phyloP scores from a whole-genome alignment of 2,329 filamentous ascomycete species.

The Aspergillus fischeri region DNA sequence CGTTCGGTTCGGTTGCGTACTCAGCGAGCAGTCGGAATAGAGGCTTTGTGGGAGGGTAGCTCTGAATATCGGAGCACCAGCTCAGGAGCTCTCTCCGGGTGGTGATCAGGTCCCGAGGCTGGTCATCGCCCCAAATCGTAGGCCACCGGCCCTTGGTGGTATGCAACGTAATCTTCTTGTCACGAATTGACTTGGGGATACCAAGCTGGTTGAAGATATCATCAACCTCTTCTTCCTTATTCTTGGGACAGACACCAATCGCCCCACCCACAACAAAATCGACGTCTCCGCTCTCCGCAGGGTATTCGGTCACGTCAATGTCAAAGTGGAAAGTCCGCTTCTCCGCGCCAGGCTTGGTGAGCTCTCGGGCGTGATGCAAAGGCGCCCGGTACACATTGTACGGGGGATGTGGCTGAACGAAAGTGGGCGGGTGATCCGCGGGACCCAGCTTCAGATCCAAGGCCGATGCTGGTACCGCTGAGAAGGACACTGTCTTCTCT shows the following conservation, averaged over 20 bases:
- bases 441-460: slow-evolving; percentile 33
- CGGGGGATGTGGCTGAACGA: slow-evolving; percentile 90
- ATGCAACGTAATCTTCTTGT: slow-evolving; percentile 75
- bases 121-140: slow-evolving; percentile 94
- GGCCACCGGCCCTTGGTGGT: slow-evolving; percentile 86
- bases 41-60: slow-evolving; percentile 83
- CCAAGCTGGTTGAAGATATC: slow-evolving; percentile 77
- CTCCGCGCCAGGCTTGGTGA: slow-evolving; percentile 84
- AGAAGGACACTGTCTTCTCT: slow-evolving; percentile 68
- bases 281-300: slow-evolving; percentile 69
- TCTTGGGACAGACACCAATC: slow-evolving; percentile 88
- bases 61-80: slow-evolving; percentile 94
- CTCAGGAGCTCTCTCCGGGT: slow-evolving; percentile 88
- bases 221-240: slow-evolving; percentile 71
- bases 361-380: slow-evolving; percentile 75
- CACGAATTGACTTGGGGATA: slow-evolving; percentile 75
- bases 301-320: slow-evolving; percentile 92
- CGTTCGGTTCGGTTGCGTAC: slow-evolving; percentile 71
- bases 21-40: slow-evolving; percentile 83
- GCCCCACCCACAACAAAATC: slow-evolving; percentile 97
- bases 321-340: slow-evolving; percentile 98
- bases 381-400: slow-evolving; percentile 90
- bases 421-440: slow-evolving; percentile 69
- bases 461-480: slow-evolving; percentile 32
- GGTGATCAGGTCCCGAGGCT: slow-evolving; percentile 78